Evolutionary conservation across 768 basidiomycete genomes (phyloP), one percentile per base, ranked within the genome.

Genomic region (Epithele typhae): DNA sequence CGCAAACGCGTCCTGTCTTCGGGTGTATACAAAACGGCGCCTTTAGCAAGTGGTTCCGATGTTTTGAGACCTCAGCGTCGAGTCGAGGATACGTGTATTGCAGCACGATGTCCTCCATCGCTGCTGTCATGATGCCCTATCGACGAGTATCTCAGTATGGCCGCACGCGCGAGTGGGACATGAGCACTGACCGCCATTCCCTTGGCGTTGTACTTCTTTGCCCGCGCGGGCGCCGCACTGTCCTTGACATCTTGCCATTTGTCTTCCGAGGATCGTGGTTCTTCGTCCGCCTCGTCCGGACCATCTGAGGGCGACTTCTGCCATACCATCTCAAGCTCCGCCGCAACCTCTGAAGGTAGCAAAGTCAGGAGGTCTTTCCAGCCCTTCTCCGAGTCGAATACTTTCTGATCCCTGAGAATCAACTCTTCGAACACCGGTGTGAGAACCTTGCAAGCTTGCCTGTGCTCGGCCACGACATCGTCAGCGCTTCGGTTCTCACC

Each of bases 21-120:
- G 96, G 96, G 65, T 99, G 96, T 0, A 98, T 73, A 62, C 94
- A 96, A 67, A 99, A 99, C 0, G 96, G 96, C 18, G 92, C 87
- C 68, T 99, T 99, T 44, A 99, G 78, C 70, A 99, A 76, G 72
- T 99, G 96, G 69, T 99, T 98, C 40, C 93, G 79, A 61, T 94
- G 91, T 60, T 98, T 95, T 3, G 93, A 94, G 23, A 99, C 96
- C 65, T 99, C 96, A 12, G 89, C 88, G 64, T 99, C 96, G 44
- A 99, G 78, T 11, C 96, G 82, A 1, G 95, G 95, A 66, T 98
- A 99, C 0, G 89, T 95, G 65, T 96, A 97, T 56, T 92, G 87
- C 11, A 99, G 71, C 38, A 96, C 73, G 49, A 97, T 79, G 51
- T 98, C 95, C 62, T 95, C 85, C 69, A 92, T 70, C 3, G 82